phyloP scores from a whole-genome alignment of 257 asterid species.

The Echites panduratus region DNA sequence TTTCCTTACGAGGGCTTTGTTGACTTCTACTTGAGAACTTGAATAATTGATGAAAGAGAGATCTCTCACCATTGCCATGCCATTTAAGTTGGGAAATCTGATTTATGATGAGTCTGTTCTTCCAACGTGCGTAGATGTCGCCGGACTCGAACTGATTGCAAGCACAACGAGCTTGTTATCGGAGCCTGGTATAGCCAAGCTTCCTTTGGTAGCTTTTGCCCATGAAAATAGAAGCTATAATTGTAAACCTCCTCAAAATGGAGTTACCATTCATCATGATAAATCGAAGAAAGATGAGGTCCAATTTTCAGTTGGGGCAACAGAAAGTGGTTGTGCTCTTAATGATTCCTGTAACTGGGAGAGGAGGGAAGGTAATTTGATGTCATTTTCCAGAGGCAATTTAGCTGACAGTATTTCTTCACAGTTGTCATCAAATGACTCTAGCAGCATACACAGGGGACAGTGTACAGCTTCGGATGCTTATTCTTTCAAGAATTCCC shows the following conservation, averaged over 20 bases:
- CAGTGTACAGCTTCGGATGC: constrained; percentile 23
- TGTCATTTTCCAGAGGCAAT: constrained; percentile 8
- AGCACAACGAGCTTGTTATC: constrained; percentile 26
- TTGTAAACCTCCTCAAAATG: constrained; percentile 28
- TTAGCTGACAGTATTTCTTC: constrained; percentile 20
- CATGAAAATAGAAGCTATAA: constrained; percentile 28
- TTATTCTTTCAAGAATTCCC: constrained; percentile 17
- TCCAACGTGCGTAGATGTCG: constrained; percentile 35
- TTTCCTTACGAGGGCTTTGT: not conserved
- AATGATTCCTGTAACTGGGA: constrained; percentile 19
- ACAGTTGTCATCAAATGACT: constrained; percentile 16
- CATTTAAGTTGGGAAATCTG: constrained; percentile 41
- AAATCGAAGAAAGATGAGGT: constrained; percentile 23
- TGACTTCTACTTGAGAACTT: constrained; percentile 5
- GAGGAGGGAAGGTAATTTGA: constrained; percentile 18
- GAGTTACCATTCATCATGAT: constrained; percentile 24
- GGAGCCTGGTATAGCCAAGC: constrained; percentile 40
- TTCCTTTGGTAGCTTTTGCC: constrained; percentile 31
- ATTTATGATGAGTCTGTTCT: constrained; percentile 42
- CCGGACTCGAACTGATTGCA: constrained; percentile 43
- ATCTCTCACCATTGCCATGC: constrained; percentile 33
- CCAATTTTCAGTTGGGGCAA: constrained; percentile 15
- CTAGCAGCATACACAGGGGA: constrained; percentile 22
- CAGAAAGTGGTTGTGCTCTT: constrained; percentile 22
- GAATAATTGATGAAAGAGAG: constrained; percentile 37